phyloP scores from a whole-genome alignment of 306 rosid species.

The Alnus rubra region DNA sequence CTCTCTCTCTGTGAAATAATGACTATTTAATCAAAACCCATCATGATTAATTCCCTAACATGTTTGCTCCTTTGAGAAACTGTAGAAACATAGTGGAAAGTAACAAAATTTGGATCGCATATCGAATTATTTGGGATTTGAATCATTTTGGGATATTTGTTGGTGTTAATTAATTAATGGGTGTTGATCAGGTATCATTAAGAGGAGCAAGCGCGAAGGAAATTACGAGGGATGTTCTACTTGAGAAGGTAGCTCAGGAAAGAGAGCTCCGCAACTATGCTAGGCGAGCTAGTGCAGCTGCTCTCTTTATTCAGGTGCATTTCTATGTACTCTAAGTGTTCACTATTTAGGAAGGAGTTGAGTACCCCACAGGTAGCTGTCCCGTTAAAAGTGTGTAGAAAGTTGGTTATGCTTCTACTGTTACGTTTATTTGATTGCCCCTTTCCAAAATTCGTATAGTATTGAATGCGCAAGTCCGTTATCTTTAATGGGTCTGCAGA shows the following conservation, averaged over 20 bases:
- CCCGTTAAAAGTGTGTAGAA: neutral
- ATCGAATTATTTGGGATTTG: neutral
- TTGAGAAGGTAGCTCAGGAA: slow-evolving; percentile 78
- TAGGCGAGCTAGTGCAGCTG: slow-evolving; percentile 75
- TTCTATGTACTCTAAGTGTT: neutral
- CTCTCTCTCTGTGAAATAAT: neutral
- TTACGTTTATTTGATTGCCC: neutral
- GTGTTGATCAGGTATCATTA: slow-evolving; percentile 66
- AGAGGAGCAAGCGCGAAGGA: slow-evolving; percentile 97
- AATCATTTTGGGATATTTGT: neutral
- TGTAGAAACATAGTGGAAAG: neutral
- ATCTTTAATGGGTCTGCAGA: neutral
- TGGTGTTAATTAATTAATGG: neutral
- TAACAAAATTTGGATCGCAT: neutral
- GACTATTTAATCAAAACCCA: neutral
- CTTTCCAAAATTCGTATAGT: neutral
- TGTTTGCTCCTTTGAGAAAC: neutral
- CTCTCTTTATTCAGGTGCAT: slow-evolving; percentile 84
- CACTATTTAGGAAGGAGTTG: neutral
- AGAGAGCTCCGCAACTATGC: slow-evolving; percentile 88
- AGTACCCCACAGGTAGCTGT: neutral
- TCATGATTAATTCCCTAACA: neutral
- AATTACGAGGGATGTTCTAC: slow-evolving; percentile 90
- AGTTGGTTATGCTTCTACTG: neutral
- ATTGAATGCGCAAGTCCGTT: neutral